A percentile compares a stretch with the other conserved stretches of the same genome.
Conservation (phyloP, 257 asterid species). For the Jasminum sambac region DNA sequence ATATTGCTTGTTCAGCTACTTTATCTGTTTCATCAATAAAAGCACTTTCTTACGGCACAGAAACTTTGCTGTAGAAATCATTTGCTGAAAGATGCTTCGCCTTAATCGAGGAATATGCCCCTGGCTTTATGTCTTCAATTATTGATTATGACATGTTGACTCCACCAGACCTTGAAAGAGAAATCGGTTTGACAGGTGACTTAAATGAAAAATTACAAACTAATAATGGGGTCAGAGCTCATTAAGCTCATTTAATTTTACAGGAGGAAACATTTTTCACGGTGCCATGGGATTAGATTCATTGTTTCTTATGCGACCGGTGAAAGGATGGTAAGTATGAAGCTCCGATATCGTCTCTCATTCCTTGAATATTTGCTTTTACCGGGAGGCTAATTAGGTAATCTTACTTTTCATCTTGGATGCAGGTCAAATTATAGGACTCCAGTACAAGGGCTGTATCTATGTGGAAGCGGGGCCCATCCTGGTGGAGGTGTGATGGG, state of each 20-base stretch:
- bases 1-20: constrained; percentile 4
- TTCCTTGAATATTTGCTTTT: not conserved
- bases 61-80: constrained; percentile 47
- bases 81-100: constrained; percentile 84
- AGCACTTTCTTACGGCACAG: constrained; percentile 11
- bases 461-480: constrained; percentile 95
- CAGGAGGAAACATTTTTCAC: constrained; percentile 96
- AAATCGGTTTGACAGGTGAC: constrained; percentile 86
- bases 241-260: constrained; percentile 15
- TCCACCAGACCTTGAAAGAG: constrained; percentile 95
- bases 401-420: constrained; percentile 5
- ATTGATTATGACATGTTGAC: constrained; percentile 95
- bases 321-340: constrained; percentile 80
- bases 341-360: not conserved
- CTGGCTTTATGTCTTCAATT: constrained; percentile 80
- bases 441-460: constrained; percentile 72
- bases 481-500: constrained; percentile 99
- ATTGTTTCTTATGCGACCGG: constrained; percentile 88
- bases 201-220: not conserved
- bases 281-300: constrained; percentile 96
- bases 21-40: not conserved
- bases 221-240: not conserved
- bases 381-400: not conserved
- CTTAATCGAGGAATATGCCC: constrained; percentile 86
- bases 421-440: constrained; percentile 86